Base-by-base conservation (phyloP, 306 rosid genomes). In the peach (Prunus persica) region DNA sequence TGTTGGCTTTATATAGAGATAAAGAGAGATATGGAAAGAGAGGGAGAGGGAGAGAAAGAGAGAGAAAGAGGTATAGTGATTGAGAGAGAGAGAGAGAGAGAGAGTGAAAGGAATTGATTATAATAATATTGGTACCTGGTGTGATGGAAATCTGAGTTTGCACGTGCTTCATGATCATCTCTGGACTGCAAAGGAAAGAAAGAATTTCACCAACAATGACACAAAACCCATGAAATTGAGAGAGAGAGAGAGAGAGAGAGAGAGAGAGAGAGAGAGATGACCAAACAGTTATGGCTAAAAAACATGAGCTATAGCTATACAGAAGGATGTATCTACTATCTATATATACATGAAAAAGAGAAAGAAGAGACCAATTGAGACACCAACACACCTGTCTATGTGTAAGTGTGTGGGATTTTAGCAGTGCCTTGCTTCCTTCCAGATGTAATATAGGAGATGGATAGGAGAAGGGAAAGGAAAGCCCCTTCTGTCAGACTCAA, bases 151-250 rank as follows among this genome's bases (percentile, higher is more conserved):
- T 81, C 91, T 62, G 87, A 84, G 87, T 74, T 77, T 80, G 82
- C 98, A 92, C 97, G 93, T 95, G 98, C 78, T 91, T 81, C 84
- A 81, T 87, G 82, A 82, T 87, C 86, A 69, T 30, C 65, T 71
- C 84, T 68, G 82, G 71, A 75, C 88, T 81, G 87, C 87, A 83
- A 85, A 67, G 76, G 81, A 82, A 81, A 77, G 52, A 63, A 52
- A 85, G 87, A 79, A 81, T 77, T 83, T 80, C 73, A 78, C 75
- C 64, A 61, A 78, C 76, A 80, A 83, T 76, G 84, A 87, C 83
- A 64, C 46, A 63, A 81, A 88, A 82, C 82, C 88, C 84, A 86
- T 81, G 69, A 70, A 77, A 34, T 10, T 69, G 67, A 47, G 65
- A 73, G 66, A 71, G 19, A 67, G 82, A 76, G 50, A 80, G 32